Evolutionary conservation across 2,329 filamentous ascomycete genomes (phyloP), one percentile per base, ranked within the genome.

Genomic region (Venturia aucupariae): DNA sequence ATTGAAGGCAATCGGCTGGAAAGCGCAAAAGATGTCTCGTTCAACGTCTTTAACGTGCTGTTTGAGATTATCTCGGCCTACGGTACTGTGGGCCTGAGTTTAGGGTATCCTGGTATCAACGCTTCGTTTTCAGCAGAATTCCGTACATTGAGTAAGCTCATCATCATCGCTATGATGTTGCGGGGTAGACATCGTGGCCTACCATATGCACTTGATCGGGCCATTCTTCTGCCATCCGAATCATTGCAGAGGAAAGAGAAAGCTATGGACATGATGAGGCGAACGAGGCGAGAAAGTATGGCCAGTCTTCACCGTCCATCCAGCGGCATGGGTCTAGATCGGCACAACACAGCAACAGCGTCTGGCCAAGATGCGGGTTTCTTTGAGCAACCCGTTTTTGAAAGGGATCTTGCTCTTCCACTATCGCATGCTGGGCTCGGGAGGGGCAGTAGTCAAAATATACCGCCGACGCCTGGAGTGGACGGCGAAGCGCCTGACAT

Each of bases 1-100:
- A 86, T 90, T 38, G 95, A 99, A 77, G 93, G 92, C 4, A 65
- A 71, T 8, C 85, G 86, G 19, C 80, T 99, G 15, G 80, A 89
- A 72, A 82, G 83, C 69, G 77, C 75, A 30, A 41, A 86, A 66
- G 77, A 86, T 62, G 79, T 79, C 67, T 72, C 75, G 10, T 82
- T 82, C 71, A 79, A 77, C 7, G 76, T 80, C 65, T 82, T 82
- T 71, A 74, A 74, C 57, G 75, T 76, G 17, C 72, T 77, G 22
- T 76, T 77, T 66, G 75, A 77, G 64, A 77, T 77, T 64, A 71
- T 77, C 35, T 75, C 73, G n/a, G 75, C 75, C 0, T 77, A 76
- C 69, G 95, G 94, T 67, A 99, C 94, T 0, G 94, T 99, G 32
- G 94, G 94, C 0, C 78, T 99, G 65, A 93, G 88, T 61, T 82